Percentiles rank a stretch among this genome's conserved stretches.
phyloP scores from a whole-genome alignment of 2,329 filamentous ascomycete genomes.

The Cladosporium austrohemisphaericum region DNA sequence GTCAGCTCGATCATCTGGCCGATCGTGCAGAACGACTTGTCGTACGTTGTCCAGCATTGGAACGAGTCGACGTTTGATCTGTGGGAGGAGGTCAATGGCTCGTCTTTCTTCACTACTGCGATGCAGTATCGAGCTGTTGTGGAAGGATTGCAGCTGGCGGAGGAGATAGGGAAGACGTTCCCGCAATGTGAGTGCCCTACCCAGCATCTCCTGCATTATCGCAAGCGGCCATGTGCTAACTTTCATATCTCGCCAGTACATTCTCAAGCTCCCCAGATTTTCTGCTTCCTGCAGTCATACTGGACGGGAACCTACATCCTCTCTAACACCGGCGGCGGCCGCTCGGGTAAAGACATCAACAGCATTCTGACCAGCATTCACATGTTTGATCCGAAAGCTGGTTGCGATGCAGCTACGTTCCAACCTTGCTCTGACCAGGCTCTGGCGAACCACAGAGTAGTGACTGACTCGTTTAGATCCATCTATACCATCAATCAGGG shows the following conservation, averaged over 20 bases:
- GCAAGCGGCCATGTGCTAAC: no score
- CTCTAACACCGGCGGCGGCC: conserved; percentile 63
- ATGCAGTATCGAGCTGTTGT: conserved; percentile 62
- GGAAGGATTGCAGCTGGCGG: conserved; percentile 66
- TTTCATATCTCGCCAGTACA: no score
- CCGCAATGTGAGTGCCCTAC: conserved; percentile 57
- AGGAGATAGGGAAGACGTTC: conserved; percentile 57
- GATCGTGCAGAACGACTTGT: conserved; percentile 69
- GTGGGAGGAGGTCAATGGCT: conserved; percentile 76
- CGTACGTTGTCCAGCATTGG: conserved; percentile 68
- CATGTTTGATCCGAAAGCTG: conserved; percentile 61
- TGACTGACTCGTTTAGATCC: conserved; percentile 69
- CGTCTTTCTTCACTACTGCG: conserved; percentile 73
- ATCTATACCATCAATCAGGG: conserved; percentile 68
- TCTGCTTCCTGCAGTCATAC: conserved; percentile 71
- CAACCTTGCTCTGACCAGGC: conserved; percentile 63
- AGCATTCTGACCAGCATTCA: conserved; percentile 55
- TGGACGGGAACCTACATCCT: conserved; percentile 65
- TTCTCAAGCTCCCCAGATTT: conserved; percentile 63
- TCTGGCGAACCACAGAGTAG: conserved; percentile 71
- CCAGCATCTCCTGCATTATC: no score
- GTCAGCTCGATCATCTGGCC: conserved; percentile 64
- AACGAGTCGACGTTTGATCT: conserved; percentile 65
- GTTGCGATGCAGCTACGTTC: conserved; percentile 68
- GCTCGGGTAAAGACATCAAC: conserved; percentile 69